Evolutionary conservation across 176 grass and related monocot genomes (phyloP), one percentile per base, ranked within the genome.

Genomic region (Oropetium thomaeum): DNA sequence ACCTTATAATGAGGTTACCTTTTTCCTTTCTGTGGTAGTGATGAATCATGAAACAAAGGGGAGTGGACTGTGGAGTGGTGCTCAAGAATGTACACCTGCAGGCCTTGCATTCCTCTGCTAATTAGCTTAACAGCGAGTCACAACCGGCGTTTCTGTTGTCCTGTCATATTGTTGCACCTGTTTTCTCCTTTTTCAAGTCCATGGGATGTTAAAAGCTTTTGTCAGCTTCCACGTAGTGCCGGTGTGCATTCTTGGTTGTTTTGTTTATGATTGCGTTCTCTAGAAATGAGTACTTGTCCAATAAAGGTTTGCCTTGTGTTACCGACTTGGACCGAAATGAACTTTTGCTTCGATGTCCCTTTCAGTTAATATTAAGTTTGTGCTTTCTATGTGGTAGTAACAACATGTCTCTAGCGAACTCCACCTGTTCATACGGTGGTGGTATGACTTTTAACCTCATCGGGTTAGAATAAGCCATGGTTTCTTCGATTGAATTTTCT

Each of bases 241-340:
- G 32, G 0, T 60, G 38, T 61, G 49, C 40, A 38, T 63, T 71
- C 47, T 65, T 32, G 11, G 17, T 11, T 32, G 32, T 53, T 62
- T 78, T 67, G 73, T 73, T 79, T 87, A 87, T 28, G 43, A 22
- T 17, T 29, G 28, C 10, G 8, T 74, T 66, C 68, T 74, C 68
- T 83, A 67, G 74, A 79, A 83, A 87, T 87, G 74, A 69, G 38
- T 67, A 73, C 61, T 34, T 53, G 61, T 61, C 74, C 61, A 79
- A 25, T 67, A 54, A 43, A 57, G 60, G 27, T 38, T 67, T 68
- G 79, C 55, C 61, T 73, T 70, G 23, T 79, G 62, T 79, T 10
- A 42, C 51, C 0, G 27, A 33, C 68, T 73, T 54, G 8, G 44
- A 47, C 68, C 3, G 1, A 39, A 72, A 47, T 83, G 52, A 23